Base-by-base conservation (phyloP, 805 yeast species). In the Debaryomyces castellii region DNA sequence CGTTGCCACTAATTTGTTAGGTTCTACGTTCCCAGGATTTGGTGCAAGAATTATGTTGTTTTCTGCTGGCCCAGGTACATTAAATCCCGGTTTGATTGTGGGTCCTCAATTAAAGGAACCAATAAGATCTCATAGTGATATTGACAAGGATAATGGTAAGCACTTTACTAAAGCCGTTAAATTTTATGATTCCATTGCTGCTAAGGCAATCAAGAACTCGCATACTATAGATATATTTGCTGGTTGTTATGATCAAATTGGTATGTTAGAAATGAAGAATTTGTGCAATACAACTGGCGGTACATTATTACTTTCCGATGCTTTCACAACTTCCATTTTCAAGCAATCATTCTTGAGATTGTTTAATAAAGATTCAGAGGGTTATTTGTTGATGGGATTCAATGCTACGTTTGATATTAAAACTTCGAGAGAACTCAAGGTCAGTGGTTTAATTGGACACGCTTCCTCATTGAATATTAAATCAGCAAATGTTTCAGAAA, bases 201-300 rank as follows among this genome's bases (percentile, higher is more conserved):
- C 80, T 37, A 85, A 83, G 53, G 66, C 65, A 1, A 88, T 88
- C 30, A 80, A 92, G 40, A 76, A 77, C 54, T 87, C 89, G 12
- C 96, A 89, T 59, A 81, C 92, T 23, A 83, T 91, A 48, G 97
- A 91, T 66, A 81, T 91, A 40, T 90, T 88, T 68, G 96, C 96
- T 24, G 97, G 97, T 51, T 88, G 96, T 71, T 89, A 89, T 65
- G 98, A 91, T 71, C 98, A 91, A 76, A 85, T 90, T 48, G 98
- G 98, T 63, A 80, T 91, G 74, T 83, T 83, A 57, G 98, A 91
- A 72, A 91, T 91, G 97, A 87, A 89, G 69, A 76, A 84, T 47
- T 72, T 92, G 51, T 80, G 95, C 47, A 86, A 87, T 66, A 76
- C 80, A 55, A 90, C 97, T 7, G 97, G 97, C 52, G 98, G 98